Evolutionary conservation across 2,329 filamentous ascomycete species (phyloP).

Genomic region (Paracorniculantispora psalliotae): DNA sequence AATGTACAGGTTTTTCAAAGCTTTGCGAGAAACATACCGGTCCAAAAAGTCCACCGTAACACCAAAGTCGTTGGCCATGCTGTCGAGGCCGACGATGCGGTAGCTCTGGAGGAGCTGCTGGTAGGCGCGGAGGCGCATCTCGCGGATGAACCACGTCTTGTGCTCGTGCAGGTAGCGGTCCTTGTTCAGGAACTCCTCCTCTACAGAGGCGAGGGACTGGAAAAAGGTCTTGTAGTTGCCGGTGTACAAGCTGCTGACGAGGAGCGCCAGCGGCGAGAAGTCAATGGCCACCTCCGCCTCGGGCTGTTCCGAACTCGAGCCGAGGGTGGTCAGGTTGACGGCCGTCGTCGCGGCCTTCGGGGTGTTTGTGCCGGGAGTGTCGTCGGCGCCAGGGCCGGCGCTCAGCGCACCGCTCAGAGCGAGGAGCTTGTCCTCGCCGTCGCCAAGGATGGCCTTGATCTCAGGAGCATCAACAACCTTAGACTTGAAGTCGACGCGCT

Average conservation of each 20-base stretch:
- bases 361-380: constrained; percentile 61
- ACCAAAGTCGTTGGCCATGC: constrained; percentile 96
- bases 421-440: constrained; percentile 80
- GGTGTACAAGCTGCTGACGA: constrained; percentile 88
- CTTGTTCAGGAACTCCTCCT: constrained; percentile 88
- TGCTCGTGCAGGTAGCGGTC: constrained; percentile 96
- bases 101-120: constrained; percentile 97
- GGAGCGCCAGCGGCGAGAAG: constrained; percentile 79
- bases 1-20: too few relatives aligned
- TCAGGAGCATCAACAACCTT: constrained; percentile 98
- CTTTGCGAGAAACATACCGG: constrained; percentile 56
- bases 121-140: constrained; percentile 96
- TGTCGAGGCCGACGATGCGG: constrained; percentile 90
- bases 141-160: constrained; percentile 92
- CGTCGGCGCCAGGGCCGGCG: constrained; percentile 74
- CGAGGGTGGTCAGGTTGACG: constrained; percentile 85
- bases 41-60: constrained; percentile 96
- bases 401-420: constrained; percentile 77
- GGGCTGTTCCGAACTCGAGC: constrained; percentile 63
- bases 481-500: constrained; percentile 97
- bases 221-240: constrained; percentile 96
- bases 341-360: constrained; percentile 54
- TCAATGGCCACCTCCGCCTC: constrained; percentile 80
- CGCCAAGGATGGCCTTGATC: constrained; percentile 93
- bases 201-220: constrained; percentile 78